phyloP scores from a whole-genome alignment of 2,329 filamentous ascomycete genomes.

The Fusarium domesticum region DNA sequence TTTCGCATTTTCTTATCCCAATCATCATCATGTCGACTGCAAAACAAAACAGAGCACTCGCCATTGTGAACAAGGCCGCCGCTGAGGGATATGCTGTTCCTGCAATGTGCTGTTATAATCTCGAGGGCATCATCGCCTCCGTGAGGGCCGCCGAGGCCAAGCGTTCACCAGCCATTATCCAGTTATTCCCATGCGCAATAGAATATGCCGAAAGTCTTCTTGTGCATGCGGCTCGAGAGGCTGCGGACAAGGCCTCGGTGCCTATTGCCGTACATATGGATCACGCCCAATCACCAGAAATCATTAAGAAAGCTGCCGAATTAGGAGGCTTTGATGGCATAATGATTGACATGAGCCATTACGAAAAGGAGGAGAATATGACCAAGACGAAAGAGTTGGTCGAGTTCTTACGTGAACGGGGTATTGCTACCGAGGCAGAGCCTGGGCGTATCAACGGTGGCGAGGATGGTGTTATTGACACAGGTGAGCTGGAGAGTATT shows the following conservation, averaged over 20 bases:
- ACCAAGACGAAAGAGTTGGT: slow-evolving; percentile 47
- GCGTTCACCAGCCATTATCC: slow-evolving; percentile 62
- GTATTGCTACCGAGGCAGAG: slow-evolving; percentile 66
- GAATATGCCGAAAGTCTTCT: slow-evolving; percentile 53
- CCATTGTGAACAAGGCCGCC: slow-evolving; percentile 1
- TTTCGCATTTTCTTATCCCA: too few relatives aligned
- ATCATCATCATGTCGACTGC: neutral
- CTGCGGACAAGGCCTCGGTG: slow-evolving; percentile 51
- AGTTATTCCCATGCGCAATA: slow-evolving; percentile 70
- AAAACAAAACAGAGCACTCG: neutral
- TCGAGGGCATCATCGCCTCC: slow-evolving; percentile 66
- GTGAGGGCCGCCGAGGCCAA: slow-evolving; percentile 67
- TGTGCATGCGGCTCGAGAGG: slow-evolving; percentile 53
- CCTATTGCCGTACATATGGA: slow-evolving; percentile 63
- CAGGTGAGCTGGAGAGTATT: slow-evolving; percentile 42
- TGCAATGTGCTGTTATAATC: slow-evolving; percentile 55
- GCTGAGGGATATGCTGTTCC: neutral
- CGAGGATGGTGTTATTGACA: slow-evolving; percentile 67
- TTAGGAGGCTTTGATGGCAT: slow-evolving; percentile 63
- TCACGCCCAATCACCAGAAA: slow-evolving; percentile 61
- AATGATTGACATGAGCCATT: slow-evolving; percentile 75
- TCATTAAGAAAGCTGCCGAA: slow-evolving; percentile 50
- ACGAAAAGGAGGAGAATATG: slow-evolving; percentile 68
- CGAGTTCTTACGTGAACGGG: slow-evolving; percentile 56
- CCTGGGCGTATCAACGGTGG: slow-evolving; percentile 37